phyloP scores from a whole-genome alignment of 2,329 filamentous ascomycete species.

The Apiospora kogelbergensis region DNA sequence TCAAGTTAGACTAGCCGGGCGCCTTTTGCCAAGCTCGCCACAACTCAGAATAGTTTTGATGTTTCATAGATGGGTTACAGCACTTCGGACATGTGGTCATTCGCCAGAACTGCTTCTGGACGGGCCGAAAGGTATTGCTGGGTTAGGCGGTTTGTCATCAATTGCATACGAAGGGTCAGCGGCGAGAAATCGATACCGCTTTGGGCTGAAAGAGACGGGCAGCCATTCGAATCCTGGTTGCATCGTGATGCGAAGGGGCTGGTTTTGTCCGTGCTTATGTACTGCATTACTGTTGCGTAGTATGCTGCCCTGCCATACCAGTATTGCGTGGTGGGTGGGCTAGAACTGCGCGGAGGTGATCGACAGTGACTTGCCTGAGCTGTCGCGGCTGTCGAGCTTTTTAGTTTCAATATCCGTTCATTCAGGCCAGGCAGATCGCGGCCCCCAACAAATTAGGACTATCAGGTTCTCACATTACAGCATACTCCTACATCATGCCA shows the following conservation, averaged over 20 bases:
- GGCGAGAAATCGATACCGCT: neutral
- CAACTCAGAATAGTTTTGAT: conserved; percentile 5
- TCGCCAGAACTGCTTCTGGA: neutral
- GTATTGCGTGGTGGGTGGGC: neutral
- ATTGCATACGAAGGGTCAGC: conserved; percentile 1
- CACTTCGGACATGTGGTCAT: neutral
- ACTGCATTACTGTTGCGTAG: no score
- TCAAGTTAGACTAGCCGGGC: conserved; percentile 4
- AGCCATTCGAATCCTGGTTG: neutral
- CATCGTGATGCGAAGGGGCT: conserved; percentile 2
- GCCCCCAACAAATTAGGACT: conserved; percentile 1
- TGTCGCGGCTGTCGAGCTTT: conserved; percentile 7
- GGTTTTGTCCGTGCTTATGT: neutral
- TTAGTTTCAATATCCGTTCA: conserved; percentile 6
- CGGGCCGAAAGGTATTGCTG: conserved; percentile 4
- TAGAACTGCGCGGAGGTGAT: neutral
- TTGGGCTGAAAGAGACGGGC: neutral
- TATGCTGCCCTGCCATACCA: neutral
- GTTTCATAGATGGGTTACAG: conserved; percentile 3
- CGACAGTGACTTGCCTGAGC: conserved; percentile 5
- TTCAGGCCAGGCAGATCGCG: conserved; percentile 5
- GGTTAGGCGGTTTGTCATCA: conserved; percentile 3
- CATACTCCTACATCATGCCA: neutral
- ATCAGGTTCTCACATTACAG: conserved; percentile 1
- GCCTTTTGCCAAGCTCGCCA: neutral